phyloP scores from a whole-genome alignment of 352 stramenopile species.

The Phytophthora citricola region DNA sequence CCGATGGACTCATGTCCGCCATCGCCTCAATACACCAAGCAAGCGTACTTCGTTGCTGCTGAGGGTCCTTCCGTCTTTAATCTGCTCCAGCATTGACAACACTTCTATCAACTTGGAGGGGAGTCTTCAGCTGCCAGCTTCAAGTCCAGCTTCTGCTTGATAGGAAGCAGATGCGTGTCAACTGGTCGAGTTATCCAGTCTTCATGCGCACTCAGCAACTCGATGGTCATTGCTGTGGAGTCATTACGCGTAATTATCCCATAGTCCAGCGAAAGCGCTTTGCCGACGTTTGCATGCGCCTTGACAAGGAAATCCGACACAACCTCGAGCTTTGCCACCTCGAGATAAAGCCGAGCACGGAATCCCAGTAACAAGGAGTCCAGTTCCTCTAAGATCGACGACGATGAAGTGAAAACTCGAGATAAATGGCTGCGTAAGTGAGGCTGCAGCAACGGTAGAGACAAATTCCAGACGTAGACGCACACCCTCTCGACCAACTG shows the following conservation, averaged over 20 bases:
- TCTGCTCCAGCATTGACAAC: conserved; percentile 70
- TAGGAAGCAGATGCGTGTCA: conserved; percentile 71
- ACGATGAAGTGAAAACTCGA: conserved; percentile 73
- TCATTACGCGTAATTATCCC: conserved; percentile 27
- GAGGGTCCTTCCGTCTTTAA: conserved; percentile 69
- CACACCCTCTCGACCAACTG: conserved; percentile 85
- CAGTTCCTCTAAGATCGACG: conserved; percentile 72
- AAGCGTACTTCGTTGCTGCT: conserved; percentile 35
- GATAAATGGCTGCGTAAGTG: conserved; percentile 72
- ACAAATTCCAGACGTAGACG: conserved; percentile 85
- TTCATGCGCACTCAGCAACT: conserved; percentile 25
- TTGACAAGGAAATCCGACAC: conserved; percentile 86
- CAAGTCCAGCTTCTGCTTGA: conserved; percentile 68
- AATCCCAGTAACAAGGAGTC: conserved; percentile 84
- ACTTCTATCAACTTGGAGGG: conserved; percentile 49
- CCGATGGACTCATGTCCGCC: conserved; percentile 10
- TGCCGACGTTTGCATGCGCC: conserved; percentile 62
- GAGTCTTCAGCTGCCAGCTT: conserved; percentile 69
- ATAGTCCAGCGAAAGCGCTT: conserved; percentile 77
- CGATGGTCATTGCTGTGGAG: conserved; percentile 26
- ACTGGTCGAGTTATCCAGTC: conserved; percentile 45
- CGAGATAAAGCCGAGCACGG: conserved; percentile 81
- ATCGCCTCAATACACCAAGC: conserved; percentile 34
- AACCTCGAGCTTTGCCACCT: conserved; percentile 90
- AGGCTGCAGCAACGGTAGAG: conserved; percentile 78